A percentile compares a stretch with the other conserved stretches of the same genome.
These are phyloP conservation scores for Alternaria ethzedia DNA, from an alignment of 2,329 filamentous ascomycete genomes.

Conservation along the genomic window DNA sequence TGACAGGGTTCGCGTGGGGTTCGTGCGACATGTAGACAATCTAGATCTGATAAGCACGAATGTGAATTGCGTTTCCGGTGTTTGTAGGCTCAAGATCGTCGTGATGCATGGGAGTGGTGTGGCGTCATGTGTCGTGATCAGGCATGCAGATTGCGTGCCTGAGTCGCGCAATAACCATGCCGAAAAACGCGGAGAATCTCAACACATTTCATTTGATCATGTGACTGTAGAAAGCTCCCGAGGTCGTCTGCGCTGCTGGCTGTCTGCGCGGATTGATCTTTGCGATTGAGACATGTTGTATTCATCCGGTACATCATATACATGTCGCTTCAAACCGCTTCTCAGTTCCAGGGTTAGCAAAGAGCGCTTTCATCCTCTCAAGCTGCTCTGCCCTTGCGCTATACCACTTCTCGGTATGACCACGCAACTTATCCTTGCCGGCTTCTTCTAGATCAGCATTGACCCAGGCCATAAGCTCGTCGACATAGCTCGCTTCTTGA, in stretches of 20 bases:
- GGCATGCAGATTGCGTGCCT: conserved; percentile 7
- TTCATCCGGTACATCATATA: neutral
- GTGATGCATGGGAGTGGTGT: neutral
- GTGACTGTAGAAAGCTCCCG: neutral
- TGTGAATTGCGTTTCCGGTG: neutral
- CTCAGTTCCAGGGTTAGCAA: conserved; percentile 6
- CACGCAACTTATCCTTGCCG: conserved; percentile 30
- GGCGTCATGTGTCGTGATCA: conserved; percentile 4
- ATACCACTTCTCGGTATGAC: conserved; percentile 48
- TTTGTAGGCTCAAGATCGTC: neutral
- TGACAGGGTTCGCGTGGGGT: conserved; percentile 4
- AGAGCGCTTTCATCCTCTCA: conserved; percentile 41
- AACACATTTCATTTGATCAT: neutral
- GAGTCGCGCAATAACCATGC: neutral
- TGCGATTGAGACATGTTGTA: neutral
- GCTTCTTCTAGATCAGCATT: conserved; percentile 38
- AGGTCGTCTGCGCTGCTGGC: too few relatives aligned
- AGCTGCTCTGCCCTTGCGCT: conserved; percentile 42
- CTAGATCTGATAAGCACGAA: neutral
- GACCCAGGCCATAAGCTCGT: conserved; percentile 49
- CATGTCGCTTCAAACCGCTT: conserved; percentile 16
- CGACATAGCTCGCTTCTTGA: conserved; percentile 49
- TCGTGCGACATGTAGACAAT: neutral
- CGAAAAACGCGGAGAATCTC: neutral
- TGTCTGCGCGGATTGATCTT: neutral